phyloP scores from a whole-genome alignment of 1,139 yeast species.

The Geotrichum carabidarum region DNA sequence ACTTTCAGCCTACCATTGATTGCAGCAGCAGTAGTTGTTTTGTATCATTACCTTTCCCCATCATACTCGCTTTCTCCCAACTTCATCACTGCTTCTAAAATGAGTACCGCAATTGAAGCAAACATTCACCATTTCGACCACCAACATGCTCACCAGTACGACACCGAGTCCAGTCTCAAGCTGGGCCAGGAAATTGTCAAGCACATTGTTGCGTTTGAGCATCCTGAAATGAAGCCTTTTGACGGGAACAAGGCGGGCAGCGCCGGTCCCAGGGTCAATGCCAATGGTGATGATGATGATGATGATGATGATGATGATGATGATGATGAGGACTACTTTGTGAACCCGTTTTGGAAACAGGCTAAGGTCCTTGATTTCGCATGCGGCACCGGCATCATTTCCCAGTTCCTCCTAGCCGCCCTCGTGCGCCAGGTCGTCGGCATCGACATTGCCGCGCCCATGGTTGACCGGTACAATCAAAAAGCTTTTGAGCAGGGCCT shows the following conservation, averaged over 20 bases:
- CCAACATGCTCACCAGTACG: constrained; percentile 13
- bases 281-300: neutral
- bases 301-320: constrained; percentile 6
- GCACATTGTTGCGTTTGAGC: constrained; percentile 18
- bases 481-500: constrained; percentile 28
- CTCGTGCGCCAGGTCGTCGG: constrained; percentile 30
- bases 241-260: no score
- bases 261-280: constrained; percentile 5
- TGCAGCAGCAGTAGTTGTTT: no score
- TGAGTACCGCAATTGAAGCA: constrained; percentile 1
- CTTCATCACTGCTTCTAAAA: neutral
- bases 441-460: constrained; percentile 30
- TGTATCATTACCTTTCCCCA: no score
- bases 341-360: constrained; percentile 21
- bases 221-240: neutral
- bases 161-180: constrained; percentile 37
- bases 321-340: constrained; percentile 8
- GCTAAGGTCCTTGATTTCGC: constrained; percentile 34
- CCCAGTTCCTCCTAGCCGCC: constrained; percentile 28
- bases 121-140: constrained; percentile 10
- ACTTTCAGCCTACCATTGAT: no score
- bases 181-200: constrained; percentile 34
- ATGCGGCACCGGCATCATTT: constrained; percentile 33
- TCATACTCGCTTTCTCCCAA: no score
- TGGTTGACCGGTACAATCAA: constrained; percentile 29